Conservation (phyloP, 2,329 filamentous ascomycete genomes). For the Epichloe glyceriae region DNA sequence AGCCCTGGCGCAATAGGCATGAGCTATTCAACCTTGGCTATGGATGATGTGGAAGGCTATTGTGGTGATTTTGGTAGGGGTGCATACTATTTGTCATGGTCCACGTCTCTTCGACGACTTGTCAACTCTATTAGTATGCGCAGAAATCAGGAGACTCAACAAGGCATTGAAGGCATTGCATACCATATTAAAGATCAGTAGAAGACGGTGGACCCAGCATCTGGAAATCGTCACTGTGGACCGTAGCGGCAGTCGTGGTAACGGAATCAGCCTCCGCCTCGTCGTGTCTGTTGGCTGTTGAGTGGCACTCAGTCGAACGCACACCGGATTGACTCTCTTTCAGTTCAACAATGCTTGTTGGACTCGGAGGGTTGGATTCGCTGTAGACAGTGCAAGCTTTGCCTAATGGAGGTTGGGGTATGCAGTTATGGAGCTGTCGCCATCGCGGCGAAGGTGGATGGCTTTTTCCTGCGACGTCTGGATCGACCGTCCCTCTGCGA, state of each 20-base stretch:
- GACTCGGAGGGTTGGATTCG: slow-evolving; percentile 12
- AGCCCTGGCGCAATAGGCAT: background rate
- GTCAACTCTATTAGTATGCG: background rate
- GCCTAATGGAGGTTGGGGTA: slow-evolving; percentile 18
- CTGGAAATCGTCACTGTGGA: slow-evolving; percentile 24
- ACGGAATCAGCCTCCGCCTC: slow-evolving; percentile 11
- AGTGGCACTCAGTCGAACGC: background rate
- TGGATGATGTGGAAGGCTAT: slow-evolving; percentile 11
- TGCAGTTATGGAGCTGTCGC: slow-evolving; percentile 15
- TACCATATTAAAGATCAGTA: background rate
- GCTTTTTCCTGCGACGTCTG: background rate
- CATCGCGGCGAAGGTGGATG: slow-evolving; percentile 12
- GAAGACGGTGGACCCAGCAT: slow-evolving; percentile 5
- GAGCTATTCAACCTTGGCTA: background rate
- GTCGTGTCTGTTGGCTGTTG: background rate
- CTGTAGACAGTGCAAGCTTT: slow-evolving; percentile 23
- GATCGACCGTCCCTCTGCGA: background rate
- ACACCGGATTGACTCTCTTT: background rate
- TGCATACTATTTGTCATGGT: background rate
- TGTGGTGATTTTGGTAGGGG: slow-evolving; percentile 4
- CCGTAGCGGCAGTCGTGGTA: slow-evolving; percentile 20
- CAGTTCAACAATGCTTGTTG: background rate
- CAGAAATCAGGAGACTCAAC: background rate
- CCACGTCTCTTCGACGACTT: background rate
- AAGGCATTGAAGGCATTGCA: background rate